Base-by-base conservation (phyloP, 352 stramenopile genomes). In the Globisporangium yorkense region DNA sequence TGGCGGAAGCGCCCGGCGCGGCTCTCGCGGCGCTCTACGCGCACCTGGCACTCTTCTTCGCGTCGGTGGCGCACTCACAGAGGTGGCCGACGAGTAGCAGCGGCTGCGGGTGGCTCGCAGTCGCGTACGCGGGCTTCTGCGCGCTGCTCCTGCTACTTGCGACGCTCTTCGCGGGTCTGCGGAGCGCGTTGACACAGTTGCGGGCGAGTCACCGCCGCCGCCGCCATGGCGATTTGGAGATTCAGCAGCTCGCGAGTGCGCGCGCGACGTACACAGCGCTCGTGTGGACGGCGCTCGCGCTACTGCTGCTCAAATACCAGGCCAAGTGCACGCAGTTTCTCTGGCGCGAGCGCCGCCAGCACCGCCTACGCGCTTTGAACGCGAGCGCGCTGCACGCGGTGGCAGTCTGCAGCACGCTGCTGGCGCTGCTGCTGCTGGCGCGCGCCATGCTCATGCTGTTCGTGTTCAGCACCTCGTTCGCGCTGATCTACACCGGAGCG, bases 231-330 rank as follows among this genome's bases (percentile, higher is more conserved):
- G 37, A 43, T 1, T 1, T 12, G 12, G 12, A 16, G 37, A 2
- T 55, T 20, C 37, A 51, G 46, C 39, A 61, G 40, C 8, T 61
- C 20, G 6, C 35, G 8, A 21, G 9, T 4, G 49, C 56, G 37
- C 47, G 50, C 21, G 20, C 39, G 3, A n/a, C 18, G 39, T 62
- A 62, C 29, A 27, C 41, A 13, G 39, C 57, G 29, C 33, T 56
- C 12, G n/a, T 62, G 41, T 62, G 57, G 57, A 54, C 18, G 12
- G 18, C 53, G 29, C 47, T 62, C 16, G 57, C 31, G 35, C 40
- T 62, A n/a, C 33, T 62, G 49, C 15, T 62, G 48, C 57, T 62
- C 57, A 62, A 62, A 33, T 62, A 56, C 41, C 57, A 62, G 18
- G 57, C 49, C 18, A 44, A 62, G 48, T 56, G 57, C 40, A 62